phyloP scores from a whole-genome alignment of 495 filamentous ascomycete genomes.

The Lentithecium fluviatile region DNA sequence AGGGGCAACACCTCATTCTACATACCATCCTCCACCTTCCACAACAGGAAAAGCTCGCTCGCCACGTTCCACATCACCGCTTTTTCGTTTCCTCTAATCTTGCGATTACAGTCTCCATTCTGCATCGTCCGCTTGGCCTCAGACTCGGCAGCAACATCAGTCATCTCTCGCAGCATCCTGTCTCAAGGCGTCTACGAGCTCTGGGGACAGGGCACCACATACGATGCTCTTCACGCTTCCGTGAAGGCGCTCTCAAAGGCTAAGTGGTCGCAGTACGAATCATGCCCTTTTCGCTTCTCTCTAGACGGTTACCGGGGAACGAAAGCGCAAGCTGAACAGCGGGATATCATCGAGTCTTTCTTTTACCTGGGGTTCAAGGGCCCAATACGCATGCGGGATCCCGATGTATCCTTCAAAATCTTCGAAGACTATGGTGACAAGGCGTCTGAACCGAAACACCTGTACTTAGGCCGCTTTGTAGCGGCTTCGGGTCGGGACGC shows the following conservation, averaged over 20 bases:
- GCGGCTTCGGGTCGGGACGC: conserved; percentile 60
- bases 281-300: conserved; percentile 73
- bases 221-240: conserved; percentile 66
- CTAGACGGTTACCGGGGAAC: conserved; percentile 75
- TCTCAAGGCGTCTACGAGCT: conserved; percentile 80
- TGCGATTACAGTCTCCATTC: conserved; percentile 73
- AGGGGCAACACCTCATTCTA: too few species aligned
- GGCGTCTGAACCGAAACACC: conserved; percentile 53
- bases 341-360: conserved; percentile 76
- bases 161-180: conserved; percentile 76
- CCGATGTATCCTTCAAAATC: conserved; percentile 71
- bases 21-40: too few species aligned
- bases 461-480: conserved; percentile 72
- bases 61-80: too few species aligned
- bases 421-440: conserved; percentile 73
- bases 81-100: too few species aligned
- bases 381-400: conserved; percentile 66
- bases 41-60: too few species aligned
- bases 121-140: conserved; percentile 71
- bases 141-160: conserved; percentile 58
- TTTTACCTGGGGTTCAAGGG: conserved; percentile 74
- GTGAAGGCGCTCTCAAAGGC: conserved; percentile 39
- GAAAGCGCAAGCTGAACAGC: conserved; percentile 57
- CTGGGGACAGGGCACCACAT: conserved; percentile 72
- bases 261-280: conserved; percentile 60